Percentiles rank a stretch among this genome's conserved stretches.
Conservation (phyloP, 495 filamentous ascomycete genomes). For the Melanomma pulvis-pyrius region DNA sequence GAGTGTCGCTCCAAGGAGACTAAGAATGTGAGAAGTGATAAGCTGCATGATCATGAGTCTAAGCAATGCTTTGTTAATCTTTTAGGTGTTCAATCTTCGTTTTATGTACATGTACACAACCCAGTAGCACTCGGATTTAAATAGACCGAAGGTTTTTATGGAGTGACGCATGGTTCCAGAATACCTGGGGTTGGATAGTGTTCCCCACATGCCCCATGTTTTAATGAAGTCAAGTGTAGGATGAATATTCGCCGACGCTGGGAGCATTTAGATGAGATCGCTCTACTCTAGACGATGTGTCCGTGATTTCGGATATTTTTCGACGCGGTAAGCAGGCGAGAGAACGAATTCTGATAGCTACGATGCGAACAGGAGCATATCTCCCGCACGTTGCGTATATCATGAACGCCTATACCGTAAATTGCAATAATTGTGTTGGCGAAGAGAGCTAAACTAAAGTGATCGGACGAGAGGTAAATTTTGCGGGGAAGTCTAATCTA, state of each 20-base stretch:
- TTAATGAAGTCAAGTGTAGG: not conserved
- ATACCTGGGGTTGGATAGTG: not conserved
- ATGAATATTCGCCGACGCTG: not conserved
- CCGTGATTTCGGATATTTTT: too few species aligned
- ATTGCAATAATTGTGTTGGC: too few species aligned
- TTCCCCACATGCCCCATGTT: not conserved
- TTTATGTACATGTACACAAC: not conserved
- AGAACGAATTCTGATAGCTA: too few species aligned
- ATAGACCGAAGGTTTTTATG: constrained; percentile 1
- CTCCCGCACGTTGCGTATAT: too few species aligned
- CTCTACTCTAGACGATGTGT: too few species aligned
- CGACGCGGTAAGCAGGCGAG: too few species aligned
- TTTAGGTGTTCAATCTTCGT: not conserved
- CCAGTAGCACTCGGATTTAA: not conserved
- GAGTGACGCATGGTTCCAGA: not conserved
- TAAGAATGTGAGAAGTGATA: not conserved
- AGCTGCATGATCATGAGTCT: not conserved
- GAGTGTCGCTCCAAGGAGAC: not conserved
- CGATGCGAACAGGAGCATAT: too few species aligned
- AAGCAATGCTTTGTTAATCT: not conserved
- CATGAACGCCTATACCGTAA: too few species aligned
- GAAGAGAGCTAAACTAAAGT: too few species aligned
- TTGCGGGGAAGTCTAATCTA: too few species aligned
- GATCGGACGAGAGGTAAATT: too few species aligned
- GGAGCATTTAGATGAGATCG: too few species aligned